These are phyloP conservation scores for Elsinoe necatrix DNA, from an alignment of 2,329 filamentous ascomycete species.

Conservation along the genomic window DNA sequence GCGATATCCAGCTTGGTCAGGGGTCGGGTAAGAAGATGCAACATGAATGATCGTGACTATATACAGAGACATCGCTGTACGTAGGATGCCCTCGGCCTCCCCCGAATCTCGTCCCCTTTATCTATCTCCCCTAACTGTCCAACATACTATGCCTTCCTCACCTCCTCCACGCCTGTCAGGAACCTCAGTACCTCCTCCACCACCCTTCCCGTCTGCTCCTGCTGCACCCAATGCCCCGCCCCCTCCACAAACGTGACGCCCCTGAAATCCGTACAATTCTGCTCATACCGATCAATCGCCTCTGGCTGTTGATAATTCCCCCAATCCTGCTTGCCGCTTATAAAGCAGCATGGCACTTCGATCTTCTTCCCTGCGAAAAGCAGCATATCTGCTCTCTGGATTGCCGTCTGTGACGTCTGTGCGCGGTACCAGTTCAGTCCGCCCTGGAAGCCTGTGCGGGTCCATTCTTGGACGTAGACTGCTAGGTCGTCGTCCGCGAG, in stretches of 20 bases:
- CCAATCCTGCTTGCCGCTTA: conserved; percentile 58
- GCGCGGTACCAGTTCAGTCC: conserved; percentile 61
- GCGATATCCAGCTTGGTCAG: not conserved
- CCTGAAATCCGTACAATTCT: conserved; percentile 45
- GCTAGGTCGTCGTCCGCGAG: conserved; percentile 49
- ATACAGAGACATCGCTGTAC: not conserved
- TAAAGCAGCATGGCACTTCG: conserved; percentile 52
- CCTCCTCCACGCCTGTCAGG: conserved; percentile 18
- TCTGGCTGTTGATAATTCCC: conserved; percentile 60
- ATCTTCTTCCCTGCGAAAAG: conserved; percentile 54
- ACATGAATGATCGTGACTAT: conserved; percentile 7
- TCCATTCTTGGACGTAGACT: conserved; percentile 54
- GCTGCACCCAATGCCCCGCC: conserved; percentile 63
- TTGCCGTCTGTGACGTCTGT: conserved; percentile 38
- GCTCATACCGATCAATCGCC: conserved; percentile 49
- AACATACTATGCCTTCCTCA: not conserved
- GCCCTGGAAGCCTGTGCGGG: conserved; percentile 55
- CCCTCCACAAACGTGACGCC: conserved; percentile 47
- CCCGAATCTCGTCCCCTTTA: not conserved
- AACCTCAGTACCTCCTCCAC: conserved; percentile 41
- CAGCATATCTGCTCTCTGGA: conserved; percentile 44
- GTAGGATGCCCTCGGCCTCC: too few relatives aligned
- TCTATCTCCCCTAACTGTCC: not conserved
- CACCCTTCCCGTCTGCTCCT: conserved; percentile 53
- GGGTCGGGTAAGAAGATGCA: not conserved